Conservation (phyloP, 805 yeast species). For the Priceomyces carsonii region DNA sequence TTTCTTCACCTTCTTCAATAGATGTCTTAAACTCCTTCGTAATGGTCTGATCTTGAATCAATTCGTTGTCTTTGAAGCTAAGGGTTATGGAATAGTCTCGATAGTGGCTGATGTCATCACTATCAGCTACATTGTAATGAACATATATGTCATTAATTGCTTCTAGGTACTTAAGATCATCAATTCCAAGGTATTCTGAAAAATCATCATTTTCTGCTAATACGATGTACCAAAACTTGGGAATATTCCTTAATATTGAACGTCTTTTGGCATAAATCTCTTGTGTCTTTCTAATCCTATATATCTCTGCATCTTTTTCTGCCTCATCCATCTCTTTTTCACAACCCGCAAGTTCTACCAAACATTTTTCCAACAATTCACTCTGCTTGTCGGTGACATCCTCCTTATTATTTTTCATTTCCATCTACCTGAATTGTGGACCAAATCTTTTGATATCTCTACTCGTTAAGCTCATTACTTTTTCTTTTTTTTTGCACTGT, state of each 20-base stretch:
- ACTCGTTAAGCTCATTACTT: no score
- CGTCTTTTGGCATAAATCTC: conserved; percentile 62
- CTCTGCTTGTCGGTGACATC: background rate
- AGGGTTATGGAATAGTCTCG: conserved; percentile 64
- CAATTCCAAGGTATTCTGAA: conserved; percentile 72
- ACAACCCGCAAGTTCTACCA: conserved; percentile 52
- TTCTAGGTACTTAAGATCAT: conserved; percentile 78
- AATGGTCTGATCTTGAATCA: conserved; percentile 57
- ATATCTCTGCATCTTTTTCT: conserved; percentile 60
- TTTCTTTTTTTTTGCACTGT: no score
- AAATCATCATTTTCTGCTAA: conserved; percentile 83
- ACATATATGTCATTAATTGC: conserved; percentile 63
- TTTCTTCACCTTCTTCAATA: conserved; percentile 55
- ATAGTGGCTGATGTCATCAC: conserved; percentile 34
- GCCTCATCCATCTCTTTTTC: conserved; percentile 60
- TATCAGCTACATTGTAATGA: conserved; percentile 44
- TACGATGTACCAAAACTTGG: conserved; percentile 86
- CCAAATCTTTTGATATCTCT: no score
- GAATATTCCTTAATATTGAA: conserved; percentile 50
- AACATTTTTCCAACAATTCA: conserved; percentile 23
- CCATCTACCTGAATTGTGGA: no score
- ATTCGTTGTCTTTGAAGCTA: conserved; percentile 48
- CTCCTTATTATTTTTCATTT: no score
- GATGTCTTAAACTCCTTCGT: conserved; percentile 57
- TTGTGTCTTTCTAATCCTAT: conserved; percentile 52